These are phyloP conservation scores for Lepiota venenata DNA, from an alignment of 768 basidiomycete genomes.

Conservation along the genomic window DNA sequence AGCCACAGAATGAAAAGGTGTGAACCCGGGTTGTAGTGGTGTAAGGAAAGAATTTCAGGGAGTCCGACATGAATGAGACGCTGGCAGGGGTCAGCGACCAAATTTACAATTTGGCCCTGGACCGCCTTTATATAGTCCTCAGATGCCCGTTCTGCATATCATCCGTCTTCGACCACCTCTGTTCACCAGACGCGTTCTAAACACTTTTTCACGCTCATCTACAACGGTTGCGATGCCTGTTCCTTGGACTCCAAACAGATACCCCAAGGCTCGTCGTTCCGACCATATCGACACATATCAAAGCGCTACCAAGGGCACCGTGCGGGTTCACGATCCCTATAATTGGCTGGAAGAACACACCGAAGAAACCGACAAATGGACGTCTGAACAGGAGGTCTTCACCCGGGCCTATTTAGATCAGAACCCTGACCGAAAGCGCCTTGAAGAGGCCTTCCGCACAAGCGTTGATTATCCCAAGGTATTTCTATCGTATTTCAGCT, in stretches of 20 bases:
- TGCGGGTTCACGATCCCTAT: constrained; percentile 69
- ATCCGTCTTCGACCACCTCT: constrained; percentile 8
- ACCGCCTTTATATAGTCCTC: not conserved
- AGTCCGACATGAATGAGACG: not conserved
- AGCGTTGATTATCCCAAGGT: constrained; percentile 44
- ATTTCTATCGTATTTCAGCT: constrained; percentile 3
- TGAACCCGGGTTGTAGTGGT: not conserved
- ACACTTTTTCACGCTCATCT: constrained; percentile 19
- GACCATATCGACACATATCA: constrained; percentile 69
- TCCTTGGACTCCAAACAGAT: constrained; percentile 51
- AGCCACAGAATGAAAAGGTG: not conserved
- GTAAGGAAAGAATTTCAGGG: not conserved
- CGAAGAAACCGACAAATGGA: constrained; percentile 66
- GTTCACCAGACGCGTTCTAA: constrained; percentile 20
- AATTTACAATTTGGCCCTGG: too few relatives aligned
- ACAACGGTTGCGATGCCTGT: constrained; percentile 35
- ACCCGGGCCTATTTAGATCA: constrained; percentile 60
- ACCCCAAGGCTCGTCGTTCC: constrained; percentile 63
- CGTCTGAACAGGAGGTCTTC: constrained; percentile 52
- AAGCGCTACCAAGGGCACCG: constrained; percentile 57
- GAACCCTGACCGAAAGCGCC: constrained; percentile 52
- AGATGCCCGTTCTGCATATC: constrained; percentile 21
- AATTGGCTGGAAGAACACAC: constrained; percentile 67
- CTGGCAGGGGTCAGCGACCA: too few relatives aligned
- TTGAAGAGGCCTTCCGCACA: constrained; percentile 55